A percentile compares a stretch with the other conserved stretches of the same genome.
Evolutionary conservation across 2,329 filamentous ascomycete genomes (phyloP).

Genomic region (Leptographium wingfieldii): DNA sequence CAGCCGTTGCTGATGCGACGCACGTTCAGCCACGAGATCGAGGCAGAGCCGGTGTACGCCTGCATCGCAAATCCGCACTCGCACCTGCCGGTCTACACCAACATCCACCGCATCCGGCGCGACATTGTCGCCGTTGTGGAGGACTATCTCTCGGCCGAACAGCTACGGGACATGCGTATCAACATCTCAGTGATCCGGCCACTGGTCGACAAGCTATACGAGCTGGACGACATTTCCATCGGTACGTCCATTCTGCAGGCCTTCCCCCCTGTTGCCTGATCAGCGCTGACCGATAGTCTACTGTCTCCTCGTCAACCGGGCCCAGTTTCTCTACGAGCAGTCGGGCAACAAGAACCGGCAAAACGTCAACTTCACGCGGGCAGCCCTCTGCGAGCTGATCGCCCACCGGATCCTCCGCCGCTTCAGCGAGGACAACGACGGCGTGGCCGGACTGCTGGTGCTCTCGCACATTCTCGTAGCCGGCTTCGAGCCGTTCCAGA

Average conservation of each 20-base stretch:
- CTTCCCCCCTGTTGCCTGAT: neutral
- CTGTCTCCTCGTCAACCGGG: slow-evolving; percentile 69
- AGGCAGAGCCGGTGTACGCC: slow-evolving; percentile 34
- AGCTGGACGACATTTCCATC: slow-evolving; percentile 66
- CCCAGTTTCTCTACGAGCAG: slow-evolving; percentile 69
- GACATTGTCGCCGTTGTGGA: slow-evolving; percentile 52
- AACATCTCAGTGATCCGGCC: slow-evolving; percentile 70
- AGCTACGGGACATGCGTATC: slow-evolving; percentile 69
- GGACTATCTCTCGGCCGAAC: slow-evolving; percentile 54
- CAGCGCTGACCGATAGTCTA: slow-evolving; percentile 42
- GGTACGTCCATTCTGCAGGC: slow-evolving; percentile 25
- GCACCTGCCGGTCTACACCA: slow-evolving; percentile 60
- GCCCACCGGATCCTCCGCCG: slow-evolving; percentile 66
- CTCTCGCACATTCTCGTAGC: slow-evolving; percentile 71
- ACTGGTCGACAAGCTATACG: slow-evolving; percentile 72
- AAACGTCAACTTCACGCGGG: slow-evolving; percentile 68
- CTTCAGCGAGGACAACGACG: slow-evolving; percentile 66
- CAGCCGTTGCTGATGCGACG: slow-evolving; percentile 18
- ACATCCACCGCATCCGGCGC: slow-evolving; percentile 58
- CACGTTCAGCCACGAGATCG: slow-evolving; percentile 22
- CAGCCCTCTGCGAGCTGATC: slow-evolving; percentile 67
- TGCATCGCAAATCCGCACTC: slow-evolving; percentile 46
- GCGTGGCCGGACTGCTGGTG: slow-evolving; percentile 55
- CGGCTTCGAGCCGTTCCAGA: slow-evolving; percentile 77
- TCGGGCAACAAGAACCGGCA: slow-evolving; percentile 63